A percentile compares a stretch with the other conserved stretches of the same genome.
Evolutionary conservation across 2,329 filamentous ascomycete species (phyloP).

Genomic region (Akanthomyces muscarius): DNA sequence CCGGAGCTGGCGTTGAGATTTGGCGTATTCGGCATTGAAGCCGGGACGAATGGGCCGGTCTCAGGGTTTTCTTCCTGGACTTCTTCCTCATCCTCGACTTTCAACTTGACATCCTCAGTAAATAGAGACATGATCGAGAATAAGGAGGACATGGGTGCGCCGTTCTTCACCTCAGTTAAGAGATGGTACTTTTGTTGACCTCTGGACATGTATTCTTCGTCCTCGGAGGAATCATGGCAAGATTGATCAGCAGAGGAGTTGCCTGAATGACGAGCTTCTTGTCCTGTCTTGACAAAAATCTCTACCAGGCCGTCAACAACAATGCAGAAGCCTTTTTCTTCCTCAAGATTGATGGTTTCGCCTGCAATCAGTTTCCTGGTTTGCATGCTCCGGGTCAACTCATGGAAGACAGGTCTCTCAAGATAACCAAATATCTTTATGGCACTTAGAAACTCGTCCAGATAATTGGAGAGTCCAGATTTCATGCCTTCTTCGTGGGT

Average conservation of each 20-base stretch:
- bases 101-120: slow-evolving; percentile 86
- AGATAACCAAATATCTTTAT: slow-evolving; percentile 99
- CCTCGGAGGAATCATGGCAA: slow-evolving; percentile 44
- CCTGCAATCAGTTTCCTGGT: slow-evolving; percentile 93
- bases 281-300: slow-evolving; percentile 92
- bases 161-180: slow-evolving; percentile 94
- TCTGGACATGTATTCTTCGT: slow-evolving; percentile 65
- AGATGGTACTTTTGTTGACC: slow-evolving; percentile 86
- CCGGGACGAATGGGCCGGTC: slow-evolving; percentile 28
- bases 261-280: slow-evolving; percentile 40
- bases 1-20: slow-evolving; percentile 30
- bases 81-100: slow-evolving; percentile 60
- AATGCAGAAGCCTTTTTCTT: slow-evolving; percentile 96
- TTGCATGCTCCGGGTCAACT: slow-evolving; percentile 96
- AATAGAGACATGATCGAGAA: slow-evolving; percentile 97
- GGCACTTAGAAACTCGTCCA: slow-evolving; percentile 95
- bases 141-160: slow-evolving; percentile 94
- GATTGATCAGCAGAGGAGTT: slow-evolving; percentile 22
- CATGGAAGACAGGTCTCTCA: slow-evolving; percentile 94
- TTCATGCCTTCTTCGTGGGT: slow-evolving; percentile 86
- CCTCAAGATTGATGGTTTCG: slow-evolving; percentile 90
- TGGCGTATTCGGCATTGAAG: slow-evolving; percentile 39
- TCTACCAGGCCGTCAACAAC: slow-evolving; percentile 95
- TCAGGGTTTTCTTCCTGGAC: slow-evolving; percentile 24
- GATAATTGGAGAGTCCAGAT: slow-evolving; percentile 87